Evolutionary conservation across 176 grass and related monocot genomes (phyloP).

Genomic region (Ampelocalamus luodianensis): DNA sequence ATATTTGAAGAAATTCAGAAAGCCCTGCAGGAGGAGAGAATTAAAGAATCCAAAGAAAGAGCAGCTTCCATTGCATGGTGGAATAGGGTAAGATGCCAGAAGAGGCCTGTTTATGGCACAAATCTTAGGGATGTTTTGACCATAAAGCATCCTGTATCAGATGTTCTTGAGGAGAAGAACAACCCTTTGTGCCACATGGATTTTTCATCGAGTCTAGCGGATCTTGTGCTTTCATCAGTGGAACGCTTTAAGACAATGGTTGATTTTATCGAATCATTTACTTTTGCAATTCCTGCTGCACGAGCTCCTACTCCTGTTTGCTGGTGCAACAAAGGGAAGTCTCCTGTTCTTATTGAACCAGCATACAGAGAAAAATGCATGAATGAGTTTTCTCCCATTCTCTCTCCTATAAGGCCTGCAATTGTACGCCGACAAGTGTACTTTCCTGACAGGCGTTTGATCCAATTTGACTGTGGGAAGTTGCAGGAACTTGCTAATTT

Average conservation of each 20-base stretch:
- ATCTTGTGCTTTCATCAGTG: constrained; percentile 79
- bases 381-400: constrained; percentile 58
- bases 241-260: constrained; percentile 84
- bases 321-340: constrained; percentile 82
- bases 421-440: constrained; percentile 95
- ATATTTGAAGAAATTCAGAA: constrained; percentile 96
- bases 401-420: constrained; percentile 78
- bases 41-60: constrained; percentile 77
- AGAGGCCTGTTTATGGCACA: constrained; percentile 88
- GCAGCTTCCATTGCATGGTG: constrained; percentile 87
- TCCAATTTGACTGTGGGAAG: constrained; percentile 99
- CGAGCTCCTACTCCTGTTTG: constrained; percentile 74
- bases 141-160: constrained; percentile 71
- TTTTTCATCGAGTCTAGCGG: constrained; percentile 73
- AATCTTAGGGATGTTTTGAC: constrained; percentile 73
- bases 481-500: constrained; percentile 91
- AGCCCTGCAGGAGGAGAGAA: constrained; percentile 80
- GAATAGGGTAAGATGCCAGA: constrained; percentile 83
- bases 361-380: constrained; percentile 67
- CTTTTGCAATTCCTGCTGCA: constrained; percentile 94
- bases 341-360: constrained; percentile 73
- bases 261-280: constrained; percentile 89
- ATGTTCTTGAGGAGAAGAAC: constrained; percentile 80
- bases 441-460: constrained; percentile 96
- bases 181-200: constrained; percentile 79